phyloP scores from a whole-genome alignment of 331 rosid species.

The Malus hybrid region DNA sequence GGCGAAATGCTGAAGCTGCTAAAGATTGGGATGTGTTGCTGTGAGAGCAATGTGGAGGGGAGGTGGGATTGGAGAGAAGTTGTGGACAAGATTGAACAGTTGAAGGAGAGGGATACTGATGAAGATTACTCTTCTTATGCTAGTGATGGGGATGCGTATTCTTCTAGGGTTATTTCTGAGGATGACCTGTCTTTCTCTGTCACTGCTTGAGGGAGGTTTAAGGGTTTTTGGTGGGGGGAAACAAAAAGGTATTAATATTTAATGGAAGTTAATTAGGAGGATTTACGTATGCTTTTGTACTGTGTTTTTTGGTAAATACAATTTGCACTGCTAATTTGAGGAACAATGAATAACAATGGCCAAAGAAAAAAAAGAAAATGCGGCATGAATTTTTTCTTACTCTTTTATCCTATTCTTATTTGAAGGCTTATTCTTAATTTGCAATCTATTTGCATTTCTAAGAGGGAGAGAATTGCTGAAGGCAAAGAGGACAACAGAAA shows the following conservation, averaged over 20 bases:
- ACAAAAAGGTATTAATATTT: background rate
- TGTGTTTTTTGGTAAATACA: background rate
- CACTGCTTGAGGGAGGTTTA: background rate
- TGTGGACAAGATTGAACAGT: slow-evolving; percentile 51
- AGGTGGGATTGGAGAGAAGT: slow-evolving; percentile 63
- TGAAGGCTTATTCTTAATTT: background rate
- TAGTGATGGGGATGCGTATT: slow-evolving; percentile 47
- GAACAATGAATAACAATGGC: background rate
- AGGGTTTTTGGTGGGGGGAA: background rate
- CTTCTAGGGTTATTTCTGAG: slow-evolving; percentile 33
- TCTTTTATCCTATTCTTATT: no score
- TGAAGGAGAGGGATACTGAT: slow-evolving; percentile 48
- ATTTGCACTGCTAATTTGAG: background rate
- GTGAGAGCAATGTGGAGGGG: slow-evolving; percentile 40
- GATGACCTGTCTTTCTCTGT: slow-evolving; percentile 49
- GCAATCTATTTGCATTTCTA: background rate
- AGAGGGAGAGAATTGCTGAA: no score
- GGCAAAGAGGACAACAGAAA: background rate
- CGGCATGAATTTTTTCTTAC: background rate
- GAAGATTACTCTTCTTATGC: slow-evolving; percentile 45
- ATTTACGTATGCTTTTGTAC: background rate
- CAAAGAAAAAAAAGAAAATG: background rate
- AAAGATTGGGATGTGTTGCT: slow-evolving; percentile 65
- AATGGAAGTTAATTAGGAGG: background rate
- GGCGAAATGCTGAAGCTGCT: slow-evolving; percentile 69